These are phyloP conservation scores for Ceratobasidium sp. DNA, from an alignment of 1,284 basidiomycete genomes.

Conservation along the genomic window DNA sequence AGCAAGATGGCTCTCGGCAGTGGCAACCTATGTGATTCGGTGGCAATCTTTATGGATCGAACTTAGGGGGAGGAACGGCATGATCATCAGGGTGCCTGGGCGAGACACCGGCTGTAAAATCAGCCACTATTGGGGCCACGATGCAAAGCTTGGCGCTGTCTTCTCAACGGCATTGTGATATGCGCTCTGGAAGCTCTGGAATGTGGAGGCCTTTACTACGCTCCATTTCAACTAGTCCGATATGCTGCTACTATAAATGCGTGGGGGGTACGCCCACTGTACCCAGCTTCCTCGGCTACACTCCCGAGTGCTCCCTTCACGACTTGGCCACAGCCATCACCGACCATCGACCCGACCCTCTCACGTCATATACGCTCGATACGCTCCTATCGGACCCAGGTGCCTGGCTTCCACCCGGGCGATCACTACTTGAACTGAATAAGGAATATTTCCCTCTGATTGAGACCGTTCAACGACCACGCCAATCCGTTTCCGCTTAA, in stretches of 20 bases:
- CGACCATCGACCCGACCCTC: conserved; percentile 8
- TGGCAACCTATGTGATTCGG: conserved; percentile 4
- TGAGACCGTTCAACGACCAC: not conserved
- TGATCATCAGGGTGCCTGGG: conserved; percentile 26
- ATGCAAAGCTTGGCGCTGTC: conserved; percentile 26
- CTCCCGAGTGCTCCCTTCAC: conserved; percentile 29
- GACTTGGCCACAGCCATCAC: not conserved
- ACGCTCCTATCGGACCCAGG: not conserved
- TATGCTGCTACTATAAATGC: conserved; percentile 5
- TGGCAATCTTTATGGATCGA: conserved; percentile 13
- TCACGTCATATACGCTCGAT: conserved; percentile 11
- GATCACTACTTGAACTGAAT: not conserved
- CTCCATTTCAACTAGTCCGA: not conserved
- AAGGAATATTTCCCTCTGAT: not conserved
- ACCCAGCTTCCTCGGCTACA: conserved; percentile 9
- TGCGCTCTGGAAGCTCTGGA: no score
- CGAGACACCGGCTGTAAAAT: conserved; percentile 22
- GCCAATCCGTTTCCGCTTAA: not conserved
- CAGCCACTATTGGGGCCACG: conserved; percentile 5
- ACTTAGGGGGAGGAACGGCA: not conserved
- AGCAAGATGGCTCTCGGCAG: not conserved
- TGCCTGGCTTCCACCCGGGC: conserved; percentile 1
- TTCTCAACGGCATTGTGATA: not conserved
- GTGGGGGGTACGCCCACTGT: not conserved
- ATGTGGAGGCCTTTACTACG: not conserved